Evolutionary conservation across 257 asterid species (phyloP).

Genomic region (Nicotiana knightiana): DNA sequence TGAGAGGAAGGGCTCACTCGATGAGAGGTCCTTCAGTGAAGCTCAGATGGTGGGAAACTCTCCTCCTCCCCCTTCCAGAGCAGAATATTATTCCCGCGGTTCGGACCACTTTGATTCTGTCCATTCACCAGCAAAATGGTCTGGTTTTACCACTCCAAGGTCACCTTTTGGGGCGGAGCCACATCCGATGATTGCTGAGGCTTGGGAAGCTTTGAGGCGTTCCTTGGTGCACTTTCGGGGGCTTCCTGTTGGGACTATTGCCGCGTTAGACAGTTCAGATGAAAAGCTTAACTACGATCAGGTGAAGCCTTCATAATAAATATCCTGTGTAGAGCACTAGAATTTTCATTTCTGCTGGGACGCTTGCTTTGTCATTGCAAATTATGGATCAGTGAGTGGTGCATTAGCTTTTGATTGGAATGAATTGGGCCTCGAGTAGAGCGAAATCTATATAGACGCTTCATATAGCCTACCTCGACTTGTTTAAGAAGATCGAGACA

Average conservation of each 20-base stretch:
- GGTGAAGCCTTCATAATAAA: background rate
- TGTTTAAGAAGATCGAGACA: background rate
- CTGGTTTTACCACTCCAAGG: slow-evolving; percentile 54
- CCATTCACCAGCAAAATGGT: slow-evolving; percentile 43
- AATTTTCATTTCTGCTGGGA: background rate
- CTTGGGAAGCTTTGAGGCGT: slow-evolving; percentile 12
- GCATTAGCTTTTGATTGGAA: background rate
- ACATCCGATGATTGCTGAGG: slow-evolving; percentile 9
- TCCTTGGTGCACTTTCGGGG: slow-evolving; percentile 7
- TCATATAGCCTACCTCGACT: background rate
- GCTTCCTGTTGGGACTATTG: slow-evolving; percentile 15
- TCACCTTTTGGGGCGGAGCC: slow-evolving; percentile 30
- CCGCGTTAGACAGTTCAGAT: background rate
- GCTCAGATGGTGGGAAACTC: slow-evolving; percentile 30
- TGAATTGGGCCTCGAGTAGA: background rate
- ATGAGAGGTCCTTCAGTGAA: slow-evolving; percentile 53
- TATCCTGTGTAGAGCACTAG: background rate
- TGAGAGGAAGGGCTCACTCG: slow-evolving; percentile 56
- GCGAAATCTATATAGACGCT: background rate
- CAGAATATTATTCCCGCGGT: slow-evolving; percentile 35
- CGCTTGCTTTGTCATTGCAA: background rate
- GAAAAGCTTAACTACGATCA: slow-evolving; percentile 15
- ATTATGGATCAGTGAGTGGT: background rate
- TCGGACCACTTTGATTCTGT: slow-evolving; percentile 36
- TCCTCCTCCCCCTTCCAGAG: slow-evolving; percentile 45